Evolutionary conservation across 495 filamentous ascomycete genomes (phyloP).

Genomic region (Penicillium manginii): DNA sequence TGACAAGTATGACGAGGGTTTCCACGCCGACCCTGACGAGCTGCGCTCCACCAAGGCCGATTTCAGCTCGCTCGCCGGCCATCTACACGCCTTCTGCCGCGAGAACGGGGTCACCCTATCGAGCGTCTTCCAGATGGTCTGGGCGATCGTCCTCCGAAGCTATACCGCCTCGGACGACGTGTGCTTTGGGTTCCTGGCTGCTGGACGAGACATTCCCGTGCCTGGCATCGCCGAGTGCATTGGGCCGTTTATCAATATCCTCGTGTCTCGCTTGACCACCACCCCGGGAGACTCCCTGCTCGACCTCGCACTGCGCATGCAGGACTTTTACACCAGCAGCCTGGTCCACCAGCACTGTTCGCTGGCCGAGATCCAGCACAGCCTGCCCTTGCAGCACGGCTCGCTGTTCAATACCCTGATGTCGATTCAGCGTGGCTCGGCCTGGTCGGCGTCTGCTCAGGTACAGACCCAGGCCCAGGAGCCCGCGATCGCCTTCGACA

Average conservation of each 20-base stretch:
- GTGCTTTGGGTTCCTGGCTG: constrained; percentile 53
- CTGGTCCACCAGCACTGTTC: constrained; percentile 51
- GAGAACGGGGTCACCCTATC: constrained; percentile 52
- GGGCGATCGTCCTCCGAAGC: constrained; percentile 56
- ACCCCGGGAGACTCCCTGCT: constrained; percentile 25
- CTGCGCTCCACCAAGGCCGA: constrained; percentile 40
- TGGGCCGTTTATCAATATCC: constrained; percentile 58
- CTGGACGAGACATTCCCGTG: constrained; percentile 31
- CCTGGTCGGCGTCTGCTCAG: too few relatives aligned
- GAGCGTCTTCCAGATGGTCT: constrained; percentile 55
- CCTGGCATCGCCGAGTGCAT: constrained; percentile 49
- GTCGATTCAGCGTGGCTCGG: constrained; percentile 48
- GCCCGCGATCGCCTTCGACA: constrained; percentile 35
- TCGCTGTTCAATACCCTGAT: constrained; percentile 49
- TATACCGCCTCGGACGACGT: constrained; percentile 59
- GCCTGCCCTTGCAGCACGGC: constrained; percentile 37
- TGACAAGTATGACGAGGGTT: constrained; percentile 41
- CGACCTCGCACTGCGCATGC: constrained; percentile 42
- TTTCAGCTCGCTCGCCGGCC: constrained; percentile 27
- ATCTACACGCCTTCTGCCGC: constrained; percentile 47
- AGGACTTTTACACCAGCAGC: constrained; percentile 54
- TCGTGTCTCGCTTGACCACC: constrained; percentile 48
- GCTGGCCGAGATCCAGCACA: constrained; percentile 59
- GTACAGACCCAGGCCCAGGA: too few relatives aligned
- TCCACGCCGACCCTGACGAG: constrained; percentile 17